Conservation (phyloP, 2,329 filamentous ascomycete genomes). For the Xylaria sp. region DNA sequence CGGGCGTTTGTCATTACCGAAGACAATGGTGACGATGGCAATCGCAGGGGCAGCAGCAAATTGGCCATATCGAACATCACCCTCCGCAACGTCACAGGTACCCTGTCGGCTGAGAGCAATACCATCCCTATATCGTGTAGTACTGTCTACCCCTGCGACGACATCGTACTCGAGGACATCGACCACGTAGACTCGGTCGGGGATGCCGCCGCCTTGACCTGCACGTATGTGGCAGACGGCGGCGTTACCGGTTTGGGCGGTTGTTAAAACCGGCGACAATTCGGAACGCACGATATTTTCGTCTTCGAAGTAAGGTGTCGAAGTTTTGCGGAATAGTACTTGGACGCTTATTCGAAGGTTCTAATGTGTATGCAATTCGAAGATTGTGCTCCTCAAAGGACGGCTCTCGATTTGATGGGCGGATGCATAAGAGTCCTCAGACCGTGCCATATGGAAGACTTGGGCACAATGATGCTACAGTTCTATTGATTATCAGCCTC, state of each 20-base stretch:
- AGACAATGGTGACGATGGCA: constrained; percentile 61
- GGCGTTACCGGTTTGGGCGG: constrained; percentile 20
- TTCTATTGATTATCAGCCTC: too few species aligned
- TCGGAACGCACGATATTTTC: not conserved
- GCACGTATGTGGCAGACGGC: constrained; percentile 10
- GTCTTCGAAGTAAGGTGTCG: not conserved
- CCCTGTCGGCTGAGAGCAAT: constrained; percentile 51
- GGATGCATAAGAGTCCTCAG: too few species aligned
- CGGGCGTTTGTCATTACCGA: constrained; percentile 58
- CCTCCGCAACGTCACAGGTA: constrained; percentile 64
- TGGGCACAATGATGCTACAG: too few species aligned
- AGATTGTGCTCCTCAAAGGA: too few species aligned
- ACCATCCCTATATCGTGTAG: constrained; percentile 60
- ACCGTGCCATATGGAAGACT: too few species aligned
- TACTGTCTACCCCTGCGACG: constrained; percentile 59
- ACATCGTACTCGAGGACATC: constrained; percentile 18
- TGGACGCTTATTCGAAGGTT: not conserved
- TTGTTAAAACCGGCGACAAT: not conserved
- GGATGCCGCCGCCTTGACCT: not conserved
- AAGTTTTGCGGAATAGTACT: not conserved
- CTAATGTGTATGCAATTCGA: not conserved
- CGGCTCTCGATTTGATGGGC: too few species aligned
- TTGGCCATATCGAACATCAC: constrained; percentile 62
- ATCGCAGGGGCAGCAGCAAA: constrained; percentile 59
- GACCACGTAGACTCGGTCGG: constrained; percentile 12